These are phyloP conservation scores for Macrotyloma uniflorum DNA, from an alignment of 306 rosid genomes.

Conservation along the genomic window DNA sequence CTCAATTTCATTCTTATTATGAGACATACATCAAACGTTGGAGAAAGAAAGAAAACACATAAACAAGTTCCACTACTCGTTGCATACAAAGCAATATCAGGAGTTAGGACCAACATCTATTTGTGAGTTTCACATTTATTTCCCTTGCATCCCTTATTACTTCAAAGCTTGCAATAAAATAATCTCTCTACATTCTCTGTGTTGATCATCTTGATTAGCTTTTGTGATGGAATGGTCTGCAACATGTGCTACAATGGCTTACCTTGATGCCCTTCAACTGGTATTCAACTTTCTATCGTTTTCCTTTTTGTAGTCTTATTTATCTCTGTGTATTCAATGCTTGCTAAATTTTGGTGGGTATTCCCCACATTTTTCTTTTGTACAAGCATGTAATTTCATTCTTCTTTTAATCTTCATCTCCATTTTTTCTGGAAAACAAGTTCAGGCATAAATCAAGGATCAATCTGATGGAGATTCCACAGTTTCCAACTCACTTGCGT, in stretches of 20 bases:
- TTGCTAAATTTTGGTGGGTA: background rate
- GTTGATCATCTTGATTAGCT: background rate
- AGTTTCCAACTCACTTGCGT: too few species aligned
- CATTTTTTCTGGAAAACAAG: background rate
- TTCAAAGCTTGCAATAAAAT: background rate
- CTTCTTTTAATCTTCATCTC: background rate
- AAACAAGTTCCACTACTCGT: background rate
- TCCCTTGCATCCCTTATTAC: background rate
- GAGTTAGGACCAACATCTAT: background rate
- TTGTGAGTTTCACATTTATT: background rate
- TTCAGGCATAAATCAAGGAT: slow-evolving; percentile 1
- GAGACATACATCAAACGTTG: background rate
- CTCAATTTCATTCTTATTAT: background rate
- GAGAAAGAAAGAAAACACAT: background rate
- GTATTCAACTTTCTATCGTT: slow-evolving; percentile 31
- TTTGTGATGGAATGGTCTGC: slow-evolving; percentile 63
- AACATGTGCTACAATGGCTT: slow-evolving; percentile 62
- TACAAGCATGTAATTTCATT: background rate
- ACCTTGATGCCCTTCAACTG: slow-evolving; percentile 63
- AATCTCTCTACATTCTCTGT: background rate
- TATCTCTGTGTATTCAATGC: background rate
- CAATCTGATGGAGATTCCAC: background rate
- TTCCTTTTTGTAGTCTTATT: background rate
- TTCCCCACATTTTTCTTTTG: background rate
- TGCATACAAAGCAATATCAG: background rate